Conservation (phyloP, 2,329 filamentous ascomycete species). For the Fusarium setosum region DNA sequence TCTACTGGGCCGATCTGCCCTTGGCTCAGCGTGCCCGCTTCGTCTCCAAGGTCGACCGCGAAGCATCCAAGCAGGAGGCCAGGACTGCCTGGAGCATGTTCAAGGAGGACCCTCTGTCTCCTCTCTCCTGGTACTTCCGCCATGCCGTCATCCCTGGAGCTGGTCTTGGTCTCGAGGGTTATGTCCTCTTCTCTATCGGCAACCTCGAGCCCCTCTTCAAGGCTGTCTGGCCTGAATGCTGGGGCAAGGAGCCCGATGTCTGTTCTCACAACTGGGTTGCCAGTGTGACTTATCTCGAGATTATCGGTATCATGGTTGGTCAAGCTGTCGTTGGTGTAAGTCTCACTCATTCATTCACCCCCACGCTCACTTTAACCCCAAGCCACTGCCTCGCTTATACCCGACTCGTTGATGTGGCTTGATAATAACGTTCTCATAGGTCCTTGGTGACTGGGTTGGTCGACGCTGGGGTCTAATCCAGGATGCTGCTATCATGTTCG, state of each 20-base stretch:
- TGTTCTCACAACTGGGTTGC: slow-evolving; percentile 86
- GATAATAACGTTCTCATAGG: slow-evolving; percentile 46
- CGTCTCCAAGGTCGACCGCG: slow-evolving; percentile 77
- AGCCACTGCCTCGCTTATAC: too few relatives aligned
- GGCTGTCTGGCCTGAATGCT: slow-evolving; percentile 81
- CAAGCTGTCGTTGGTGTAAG: slow-evolving; percentile 87
- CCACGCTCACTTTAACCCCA: background rate
- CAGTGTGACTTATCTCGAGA: slow-evolving; percentile 90
- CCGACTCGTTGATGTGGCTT: slow-evolving; percentile 3
- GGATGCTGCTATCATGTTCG: slow-evolving; percentile 92
- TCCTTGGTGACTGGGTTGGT: slow-evolving; percentile 79
- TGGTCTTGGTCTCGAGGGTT: slow-evolving; percentile 92
- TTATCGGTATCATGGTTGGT: slow-evolving; percentile 93
- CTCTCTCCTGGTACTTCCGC: slow-evolving; percentile 86
- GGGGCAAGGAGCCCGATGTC: slow-evolving; percentile 67
- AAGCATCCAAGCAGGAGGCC: slow-evolving; percentile 77
- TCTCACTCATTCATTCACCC: slow-evolving; percentile 18
- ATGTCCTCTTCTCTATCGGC: slow-evolving; percentile 96
- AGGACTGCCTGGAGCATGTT: slow-evolving; percentile 78
- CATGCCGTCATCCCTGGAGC: slow-evolving; percentile 94
- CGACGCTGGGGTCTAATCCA: slow-evolving; percentile 96
- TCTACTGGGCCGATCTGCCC: slow-evolving; percentile 93
- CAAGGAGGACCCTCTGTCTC: slow-evolving; percentile 86
- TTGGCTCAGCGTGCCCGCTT: slow-evolving; percentile 78
- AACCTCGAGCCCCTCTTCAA: slow-evolving; percentile 88